phyloP scores from a whole-genome alignment of 1,284 basidiomycete species.

The Heterobasidion occidentale region DNA sequence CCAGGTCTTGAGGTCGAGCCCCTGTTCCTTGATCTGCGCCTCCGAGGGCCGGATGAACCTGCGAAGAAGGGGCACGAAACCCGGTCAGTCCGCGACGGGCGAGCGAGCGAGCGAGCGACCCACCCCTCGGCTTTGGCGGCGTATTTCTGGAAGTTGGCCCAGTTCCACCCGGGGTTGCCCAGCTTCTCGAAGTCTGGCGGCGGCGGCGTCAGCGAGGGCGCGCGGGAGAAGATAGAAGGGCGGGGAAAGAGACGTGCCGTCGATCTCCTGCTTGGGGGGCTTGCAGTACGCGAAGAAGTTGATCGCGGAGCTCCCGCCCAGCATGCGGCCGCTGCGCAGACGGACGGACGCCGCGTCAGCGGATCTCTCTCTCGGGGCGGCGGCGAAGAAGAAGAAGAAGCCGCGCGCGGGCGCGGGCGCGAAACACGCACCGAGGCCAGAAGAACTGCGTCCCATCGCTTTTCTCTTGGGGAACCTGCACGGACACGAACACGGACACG shows the following conservation, averaged over 20 bases:
- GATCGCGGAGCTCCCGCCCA: conserved; percentile 21
- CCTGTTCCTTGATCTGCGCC: neutral
- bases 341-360: neutral
- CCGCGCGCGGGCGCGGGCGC: neutral
- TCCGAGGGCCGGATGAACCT: neutral
- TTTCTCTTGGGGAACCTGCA: conserved; percentile 12
- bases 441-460: conserved; percentile 5
- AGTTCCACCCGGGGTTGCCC: conserved; percentile 4
- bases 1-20: neutral
- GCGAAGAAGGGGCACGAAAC: neutral
- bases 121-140: neutral
- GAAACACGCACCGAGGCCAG: conserved; percentile 13
- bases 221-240: neutral
- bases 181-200: conserved; percentile 1
- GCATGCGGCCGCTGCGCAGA: conserved; percentile 16
- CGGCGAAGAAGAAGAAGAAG: neutral
- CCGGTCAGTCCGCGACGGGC: neutral
- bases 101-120: neutral
- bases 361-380: neutral
- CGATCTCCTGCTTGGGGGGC: conserved; percentile 18
- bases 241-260: conserved; percentile 7
- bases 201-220: too few species aligned
- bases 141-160: conserved; percentile 2
- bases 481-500: too few species aligned
- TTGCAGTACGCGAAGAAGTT: conserved; percentile 17